phyloP scores from a whole-genome alignment of 2,329 filamentous ascomycete genomes.

The Paraconiothyrium sp. region DNA sequence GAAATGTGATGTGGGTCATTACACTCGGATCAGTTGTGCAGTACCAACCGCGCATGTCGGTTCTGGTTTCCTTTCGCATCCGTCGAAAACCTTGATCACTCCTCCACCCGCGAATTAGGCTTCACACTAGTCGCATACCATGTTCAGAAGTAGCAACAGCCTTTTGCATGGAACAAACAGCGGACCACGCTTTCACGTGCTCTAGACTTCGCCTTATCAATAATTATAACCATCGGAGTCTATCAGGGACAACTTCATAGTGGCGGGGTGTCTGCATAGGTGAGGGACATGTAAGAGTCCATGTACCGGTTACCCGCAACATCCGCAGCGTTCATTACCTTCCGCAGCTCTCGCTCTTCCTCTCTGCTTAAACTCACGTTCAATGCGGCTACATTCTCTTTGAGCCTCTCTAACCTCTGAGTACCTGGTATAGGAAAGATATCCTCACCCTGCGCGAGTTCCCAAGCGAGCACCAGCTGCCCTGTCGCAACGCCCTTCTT shows the following conservation, averaged over 20 bases:
- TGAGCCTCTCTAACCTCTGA: slow-evolving; percentile 39
- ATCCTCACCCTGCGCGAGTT: slow-evolving; percentile 55
- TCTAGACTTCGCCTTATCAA: neutral
- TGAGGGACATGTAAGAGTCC: slow-evolving; percentile 41
- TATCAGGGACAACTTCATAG: slow-evolving; percentile 18
- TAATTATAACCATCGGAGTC: too few species aligned
- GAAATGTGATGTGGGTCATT: slow-evolving; percentile 2
- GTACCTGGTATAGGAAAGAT: slow-evolving; percentile 67
- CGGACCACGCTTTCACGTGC: neutral
- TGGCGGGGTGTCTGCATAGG: slow-evolving; percentile 53
- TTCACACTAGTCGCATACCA: neutral
- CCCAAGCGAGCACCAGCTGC: slow-evolving; percentile 64
- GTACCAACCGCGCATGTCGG: neutral
- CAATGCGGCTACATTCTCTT: slow-evolving; percentile 42
- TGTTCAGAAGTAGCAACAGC: neutral
- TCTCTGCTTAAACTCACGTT: slow-evolving; percentile 40
- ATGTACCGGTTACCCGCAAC: slow-evolving; percentile 52
- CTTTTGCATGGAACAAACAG: neutral
- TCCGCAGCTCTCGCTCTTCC: slow-evolving; percentile 41
- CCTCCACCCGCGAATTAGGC: neutral
- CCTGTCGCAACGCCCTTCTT: slow-evolving; percentile 64
- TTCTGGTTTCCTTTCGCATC: neutral
- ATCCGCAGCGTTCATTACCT: slow-evolving; percentile 52
- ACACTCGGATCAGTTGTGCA: neutral
- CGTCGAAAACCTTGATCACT: neutral